Evolutionary conservation across 176 grass and related monocot species (phyloP), one percentile per base, ranked within the genome.

Genomic region (Thinopyrum elongatum): DNA sequence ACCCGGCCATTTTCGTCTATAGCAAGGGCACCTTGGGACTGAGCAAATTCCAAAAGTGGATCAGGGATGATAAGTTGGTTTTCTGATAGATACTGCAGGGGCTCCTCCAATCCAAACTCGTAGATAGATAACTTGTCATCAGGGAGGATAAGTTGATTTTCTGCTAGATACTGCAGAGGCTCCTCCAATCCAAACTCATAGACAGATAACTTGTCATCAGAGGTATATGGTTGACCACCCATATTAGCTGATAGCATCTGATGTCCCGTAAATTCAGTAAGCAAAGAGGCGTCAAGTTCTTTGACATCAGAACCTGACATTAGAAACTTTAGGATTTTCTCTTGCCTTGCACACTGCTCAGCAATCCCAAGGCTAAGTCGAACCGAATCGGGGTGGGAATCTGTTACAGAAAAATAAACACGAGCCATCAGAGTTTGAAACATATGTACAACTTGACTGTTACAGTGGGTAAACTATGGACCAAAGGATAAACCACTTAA

Each of bases 311-410:
- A 87, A 19, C 91, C 86, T n/a, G 93, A 91, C 77, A 69, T 89
- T 19, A 98, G 94, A 87, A 92, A 92, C 80, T 92, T 88, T 27
- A 94, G 61, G 25, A 96, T 94, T 75, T 92, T 90, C 66, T 95
- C 88, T 80, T 94, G 89, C 84, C 92, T 91, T 41, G 69, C 77
- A 11, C 90, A 96, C 15, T 92, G 90, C 57, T 94, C 94, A 2
- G 94, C 82, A 7, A 94, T 96, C 46, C 92, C 89, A 76, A 93
- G 83, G 79, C 94, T 87, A 63, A 99, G 91, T 67, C 70, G 90
- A 77, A 94, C 78, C 0, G 76, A 94, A 34, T 95, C 91, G 23
- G 77, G 85, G 49, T 78, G 81, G 65, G 78, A 88, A 79, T 94
- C 95, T 97, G 92, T 77, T 87, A n/a, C 34, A 74, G 58, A 53